These are phyloP conservation scores for Cochlearia excelsa DNA, from an alignment of 345 rosid genomes.

Conservation along the genomic window DNA sequence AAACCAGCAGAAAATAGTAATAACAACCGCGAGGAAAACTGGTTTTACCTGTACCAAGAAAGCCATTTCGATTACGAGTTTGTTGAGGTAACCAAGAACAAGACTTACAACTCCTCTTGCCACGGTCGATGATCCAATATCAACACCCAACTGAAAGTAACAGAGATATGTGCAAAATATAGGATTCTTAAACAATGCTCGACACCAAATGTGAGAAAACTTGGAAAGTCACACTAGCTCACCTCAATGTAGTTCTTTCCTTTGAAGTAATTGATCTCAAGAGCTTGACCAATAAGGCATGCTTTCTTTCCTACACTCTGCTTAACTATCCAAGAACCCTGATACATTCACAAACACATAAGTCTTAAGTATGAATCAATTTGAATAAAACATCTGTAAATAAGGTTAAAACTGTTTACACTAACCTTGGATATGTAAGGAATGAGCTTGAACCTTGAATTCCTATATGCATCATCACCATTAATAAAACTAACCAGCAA, in stretches of 20 bases:
- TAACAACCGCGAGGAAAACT: background rate
- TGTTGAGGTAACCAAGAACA: slow-evolving; percentile 94
- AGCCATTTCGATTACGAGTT: slow-evolving; percentile 92
- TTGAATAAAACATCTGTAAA: background rate
- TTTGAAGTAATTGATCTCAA: slow-evolving; percentile 78
- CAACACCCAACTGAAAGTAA: slow-evolving; percentile 75
- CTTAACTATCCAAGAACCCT: slow-evolving; percentile 99
- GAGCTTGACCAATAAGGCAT: slow-evolving; percentile 91
- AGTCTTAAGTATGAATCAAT: background rate
- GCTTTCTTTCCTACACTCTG: slow-evolving; percentile 98
- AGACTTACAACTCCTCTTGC: slow-evolving; percentile 96
- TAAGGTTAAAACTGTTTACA: background rate
- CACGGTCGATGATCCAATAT: slow-evolving; percentile 89
- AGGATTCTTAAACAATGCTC: background rate
- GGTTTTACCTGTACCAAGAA: slow-evolving; percentile 76
- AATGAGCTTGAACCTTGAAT: slow-evolving; percentile 96
- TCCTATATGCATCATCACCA: slow-evolving; percentile 83
- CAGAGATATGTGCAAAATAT: background rate
- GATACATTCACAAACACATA: slow-evolving; percentile 25
- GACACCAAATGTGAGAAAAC: background rate
- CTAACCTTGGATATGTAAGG: slow-evolving; percentile 92
- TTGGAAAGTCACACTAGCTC: slow-evolving; percentile 16
- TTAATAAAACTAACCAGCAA: slow-evolving; percentile 71
- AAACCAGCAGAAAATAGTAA: background rate
- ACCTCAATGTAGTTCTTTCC: slow-evolving; percentile 96